Base-by-base conservation (phyloP, 441 rosid species). In the Erodium moschatum region DNA sequence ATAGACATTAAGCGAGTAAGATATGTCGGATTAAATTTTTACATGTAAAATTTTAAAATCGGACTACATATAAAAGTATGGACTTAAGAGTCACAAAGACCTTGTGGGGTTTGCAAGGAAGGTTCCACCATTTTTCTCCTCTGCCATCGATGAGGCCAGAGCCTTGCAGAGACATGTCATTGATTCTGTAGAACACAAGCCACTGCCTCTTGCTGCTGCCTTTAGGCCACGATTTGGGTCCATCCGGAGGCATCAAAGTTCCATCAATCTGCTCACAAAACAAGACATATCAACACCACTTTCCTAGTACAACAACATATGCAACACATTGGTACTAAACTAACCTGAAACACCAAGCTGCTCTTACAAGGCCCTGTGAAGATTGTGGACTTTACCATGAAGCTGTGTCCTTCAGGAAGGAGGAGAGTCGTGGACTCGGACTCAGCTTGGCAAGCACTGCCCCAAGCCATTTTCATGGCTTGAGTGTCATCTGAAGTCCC, bases 231-330 rank as follows among this genome's bases (percentile, higher is more conserved):
- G 68, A 67, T 73, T 83, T 67, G 3, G 79, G 83, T 18, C 83
- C 83, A 65, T 87, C 84, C 0, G 87, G 92, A 9, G 92, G 80
- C 79, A 83, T 67, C 77, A 87, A 72, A 69, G 82, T 77, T 63
- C 86, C 92, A 64, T 87, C 89, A 73, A 83, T 84, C 90, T 82
- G 69, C 70, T 15, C 69, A 66, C 27, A 33, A 12, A 13, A 5
- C 46, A 68, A 38, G 38, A 9, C 20, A 68, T 0, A 38, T 5
- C 1, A 5, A 33, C 38, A 5, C 0, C 5, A 33, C 38, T 33
- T 3, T 33, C 38, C 38, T 33, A 33, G 38, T 33, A 33, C 38
- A 33, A 33, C 38, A 33, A 33, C 38, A 33, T 33, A 33, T 33
- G 38, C 38, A 33, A 33, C 38, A 50, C 58, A n/a, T 16, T 50